Conservation (phyloP, 306 rosid species). For the Hippophae tibetana region DNA sequence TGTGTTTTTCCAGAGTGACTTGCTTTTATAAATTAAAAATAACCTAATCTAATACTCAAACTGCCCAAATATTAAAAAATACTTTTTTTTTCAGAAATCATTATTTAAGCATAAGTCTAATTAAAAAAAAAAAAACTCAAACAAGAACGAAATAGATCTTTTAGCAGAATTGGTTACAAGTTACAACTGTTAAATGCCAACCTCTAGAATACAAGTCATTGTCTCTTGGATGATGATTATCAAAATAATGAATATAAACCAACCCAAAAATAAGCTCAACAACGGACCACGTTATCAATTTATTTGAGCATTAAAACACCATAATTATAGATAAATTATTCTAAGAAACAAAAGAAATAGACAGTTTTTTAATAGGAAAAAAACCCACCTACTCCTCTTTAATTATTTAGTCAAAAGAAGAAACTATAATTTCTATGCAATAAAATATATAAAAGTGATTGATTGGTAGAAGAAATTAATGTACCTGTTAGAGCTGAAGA, state of each 20-base stretch:
- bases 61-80: constrained; percentile 3
- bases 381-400: too few relatives aligned
- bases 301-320: too few relatives aligned
- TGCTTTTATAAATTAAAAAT: constrained; percentile 22
- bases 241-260: constrained; percentile 14
- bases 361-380: too few relatives aligned
- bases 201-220: neutral
- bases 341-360: too few relatives aligned
- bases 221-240: constrained; percentile 15
- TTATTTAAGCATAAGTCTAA: neutral
- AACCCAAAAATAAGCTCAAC: constrained; percentile 3
- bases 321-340: too few relatives aligned
- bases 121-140: neutral
- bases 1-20: constrained; percentile 30
- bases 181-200: neutral
- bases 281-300: neutral
- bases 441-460: too few relatives aligned
- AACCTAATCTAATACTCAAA: neutral
- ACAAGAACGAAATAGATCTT: neutral
- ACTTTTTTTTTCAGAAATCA: neutral
- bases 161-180: constrained; percentile 4
- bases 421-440: too few relatives aligned
- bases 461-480: too few relatives aligned
- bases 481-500: too few relatives aligned
- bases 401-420: too few relatives aligned